Evolutionary conservation across 2,329 filamentous ascomycete species (phyloP), one percentile per base, ranked within the genome.

Genomic region (Talaromyces rugulosus): DNA sequence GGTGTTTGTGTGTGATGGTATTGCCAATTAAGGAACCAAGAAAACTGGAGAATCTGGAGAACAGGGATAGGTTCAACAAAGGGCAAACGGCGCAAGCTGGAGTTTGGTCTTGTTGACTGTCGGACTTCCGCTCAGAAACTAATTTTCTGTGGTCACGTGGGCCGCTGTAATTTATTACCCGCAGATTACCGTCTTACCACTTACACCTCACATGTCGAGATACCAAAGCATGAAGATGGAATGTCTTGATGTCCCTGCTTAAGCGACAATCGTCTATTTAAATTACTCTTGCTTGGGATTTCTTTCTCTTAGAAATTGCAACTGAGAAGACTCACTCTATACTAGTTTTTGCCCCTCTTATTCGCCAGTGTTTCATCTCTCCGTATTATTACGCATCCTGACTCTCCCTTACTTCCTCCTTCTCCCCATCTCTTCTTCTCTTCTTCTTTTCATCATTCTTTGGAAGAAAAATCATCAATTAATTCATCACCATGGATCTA

Each of bases 131-230:
- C 52, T 59, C 51, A 42, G 44, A 63, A 64, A 62, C 63, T 64
- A 60, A 63, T 64, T 64, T 64, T 64, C 63, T 33, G 18, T 27
- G 54, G 57, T 51, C 50, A n/a, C 63, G 58, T 58, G 59, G 54
- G 66, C 62, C 62, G 9, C 28, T 16, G 34, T 58, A 36, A 40
- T 42, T 36, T 56, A 28, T 23, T 40, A 36, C 30, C n/a, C 6
- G 23, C 23, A 47, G n/a, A 14, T 23, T 47, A 47, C 44, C 44
- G 23, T 8, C 44, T 47, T 47, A 47, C 31, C 54, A 40, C n/a
- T 55, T 18, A 9, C 53, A 11, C 30, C 30, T 11, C n/a, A 54
- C 16, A n/a, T 54, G 9, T 3, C 5, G 27, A 31, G 18, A 33
- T 33, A 55, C 30, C 28, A n/a, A 23, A 55, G 14, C 30, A 27